Base-by-base conservation (phyloP, 768 basidiomycete species). In the Mycena pura region DNA sequence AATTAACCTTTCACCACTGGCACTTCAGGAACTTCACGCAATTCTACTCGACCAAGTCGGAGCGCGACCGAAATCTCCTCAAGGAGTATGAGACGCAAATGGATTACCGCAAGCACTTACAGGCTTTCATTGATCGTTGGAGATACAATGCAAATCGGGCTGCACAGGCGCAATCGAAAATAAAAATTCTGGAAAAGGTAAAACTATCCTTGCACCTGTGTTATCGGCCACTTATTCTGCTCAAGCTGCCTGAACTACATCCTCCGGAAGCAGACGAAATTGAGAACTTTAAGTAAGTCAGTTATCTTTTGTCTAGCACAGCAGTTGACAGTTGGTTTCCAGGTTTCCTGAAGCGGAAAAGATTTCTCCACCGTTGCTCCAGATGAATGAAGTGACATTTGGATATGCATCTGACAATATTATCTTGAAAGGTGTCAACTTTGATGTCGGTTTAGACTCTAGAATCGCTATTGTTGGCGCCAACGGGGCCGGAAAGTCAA, bases 51-150 rank as follows among this genome's bases (percentile, higher is more conserved):
- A 99, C 96, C 21, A 98, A 99, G 77, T 92, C 91, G 5, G 97
- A 99, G 71, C 90, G 97, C 25, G 92, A 95, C 68, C 87, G 88
- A 60, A 95, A 95, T 70, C 78, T 96, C 75, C 87, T 86, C 39
- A 95, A 95, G 76, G 96, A 99, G 74, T 99, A 99, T 74, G 96
- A 99, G 31, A 82, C 94, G 0, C 97, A 99, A 76, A 88, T 97
- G 85, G 90, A 92, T 10, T 99, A 99, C 73, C 85, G 97, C 55
- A 91, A 92, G 69, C 94, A 97, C 78, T 77, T 99, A 28, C 96
- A 99, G 72, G 95, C 96, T 0, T 99, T 97, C 79, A 98, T 99
- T 68, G 97, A 99, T 69, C 84, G 95, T 52, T 99, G 97, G 97
- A 83, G 96, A 68, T 98, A 98, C 76, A 98, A 98, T 68, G 95